Evolutionary conservation across 179 eudicot species (phyloP), one percentile per base, ranked within the genome.

Genomic region (Gypsophila paniculata): DNA sequence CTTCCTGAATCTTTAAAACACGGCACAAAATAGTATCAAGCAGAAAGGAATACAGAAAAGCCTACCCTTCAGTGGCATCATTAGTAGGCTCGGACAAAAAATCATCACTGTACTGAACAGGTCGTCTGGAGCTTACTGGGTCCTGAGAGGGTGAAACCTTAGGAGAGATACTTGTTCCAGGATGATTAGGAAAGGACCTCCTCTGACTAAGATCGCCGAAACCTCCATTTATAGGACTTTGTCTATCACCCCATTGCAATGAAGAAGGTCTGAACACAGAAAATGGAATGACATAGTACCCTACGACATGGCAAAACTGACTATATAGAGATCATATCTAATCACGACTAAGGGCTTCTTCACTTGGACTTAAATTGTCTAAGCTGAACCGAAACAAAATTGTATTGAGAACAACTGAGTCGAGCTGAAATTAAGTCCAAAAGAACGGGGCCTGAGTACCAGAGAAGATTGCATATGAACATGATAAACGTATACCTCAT

Each of bases 41-140:
- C n/a, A 44, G 34, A 65, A 65, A 21, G n/a, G 34, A 65, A 42
- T 21, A 42, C n/a, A 69, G 44, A 65, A 57, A 72, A 61, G 22
- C 76, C 74, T 69, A 76, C 82, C 80, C 36, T 68, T 55, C 79
- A 48, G 48, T 29, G 58, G 61, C 42, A 71, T 62, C 64, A 36
- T 21, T 70, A 57, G 23, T 36, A 12, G 79, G 74, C 44, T 80
- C 54, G 25, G 21, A 48, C 14, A 76, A 51, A 68, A 80, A 76
- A 25, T 76, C 82, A 0, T 80, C 82, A 8, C 6, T 55, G 39
- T 76, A 76, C 29, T 69, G 74, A 68, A 80, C 69, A 69, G 77
- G 68, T 51, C 75, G 42, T 64, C 77, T 66, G 26, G 63, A 68
- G 29, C 68, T 72, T 69, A 64, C 77, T 22, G 13, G 2, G 38